Percentiles rank a stretch among this genome's conserved stretches.
Evolutionary conservation across 2,329 filamentous ascomycete genomes (phyloP).

Genomic region (Botryotinia convoluta): DNA sequence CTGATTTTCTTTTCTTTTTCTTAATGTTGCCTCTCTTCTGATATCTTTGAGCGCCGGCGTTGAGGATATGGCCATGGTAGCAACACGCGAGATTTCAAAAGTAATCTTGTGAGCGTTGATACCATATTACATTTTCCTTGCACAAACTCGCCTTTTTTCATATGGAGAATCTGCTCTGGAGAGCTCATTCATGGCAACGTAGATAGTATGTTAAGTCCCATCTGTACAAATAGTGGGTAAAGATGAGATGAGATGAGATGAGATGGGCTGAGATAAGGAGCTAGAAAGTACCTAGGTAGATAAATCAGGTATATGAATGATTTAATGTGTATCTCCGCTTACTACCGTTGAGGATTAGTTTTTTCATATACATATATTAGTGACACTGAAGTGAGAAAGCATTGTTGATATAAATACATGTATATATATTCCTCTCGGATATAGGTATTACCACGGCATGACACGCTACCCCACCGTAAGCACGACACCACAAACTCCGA

Average conservation of each 20-base stretch:
- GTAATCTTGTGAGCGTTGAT: slow-evolving; percentile 25
- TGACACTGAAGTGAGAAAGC: neutral
- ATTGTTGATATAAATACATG: neutral
- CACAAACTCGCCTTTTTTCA: slow-evolving; percentile 5
- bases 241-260: neutral
- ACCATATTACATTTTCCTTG: slow-evolving; percentile 20
- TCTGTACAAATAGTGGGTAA: slow-evolving; percentile 7
- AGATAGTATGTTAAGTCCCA: neutral
- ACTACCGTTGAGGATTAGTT: neutral
- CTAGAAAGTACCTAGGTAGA: neutral
- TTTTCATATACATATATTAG: no score
- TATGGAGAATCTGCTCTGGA: slow-evolving; percentile 14
- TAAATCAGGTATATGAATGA: neutral
- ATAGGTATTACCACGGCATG: neutral
- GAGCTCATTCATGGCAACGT: neutral
- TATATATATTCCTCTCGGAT: neutral
- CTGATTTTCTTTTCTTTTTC: neutral
- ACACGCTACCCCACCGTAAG: neutral
- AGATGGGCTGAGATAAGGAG: neutral
- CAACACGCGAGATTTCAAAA: slow-evolving; percentile 13
- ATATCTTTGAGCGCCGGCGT: slow-evolving; percentile 33
- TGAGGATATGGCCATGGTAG: slow-evolving; percentile 23
- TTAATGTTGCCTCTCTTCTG: slow-evolving; percentile 23
- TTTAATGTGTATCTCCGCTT: neutral
- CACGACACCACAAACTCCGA: neutral